Evolutionary conservation across 2,329 filamentous ascomycete genomes (phyloP).

Genomic region (Exophiala alcalophila): DNA sequence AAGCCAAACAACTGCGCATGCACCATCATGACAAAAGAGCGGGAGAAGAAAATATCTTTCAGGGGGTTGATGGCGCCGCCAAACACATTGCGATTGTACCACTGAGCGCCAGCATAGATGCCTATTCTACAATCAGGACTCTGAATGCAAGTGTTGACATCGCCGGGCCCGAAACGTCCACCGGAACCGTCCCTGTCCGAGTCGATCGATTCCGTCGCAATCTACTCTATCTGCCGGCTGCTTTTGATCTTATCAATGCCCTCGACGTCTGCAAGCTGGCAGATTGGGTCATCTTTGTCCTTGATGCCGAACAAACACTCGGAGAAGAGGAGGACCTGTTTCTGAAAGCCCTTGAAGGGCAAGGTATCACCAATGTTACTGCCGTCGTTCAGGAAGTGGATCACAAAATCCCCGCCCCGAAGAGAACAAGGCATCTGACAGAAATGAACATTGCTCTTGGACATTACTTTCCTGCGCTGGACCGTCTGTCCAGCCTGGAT

Average conservation of each 20-base stretch:
- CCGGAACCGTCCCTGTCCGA: constrained; percentile 61
- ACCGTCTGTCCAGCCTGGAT: constrained; percentile 86
- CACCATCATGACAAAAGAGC: constrained; percentile 80
- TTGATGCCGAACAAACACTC: constrained; percentile 79
- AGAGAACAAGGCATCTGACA: constrained; percentile 68
- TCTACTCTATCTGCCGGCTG: constrained; percentile 75
- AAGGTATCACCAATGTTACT: constrained; percentile 90
- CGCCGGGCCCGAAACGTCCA: constrained; percentile 59
- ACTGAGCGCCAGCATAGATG: constrained; percentile 70
- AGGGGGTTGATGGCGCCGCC: constrained; percentile 81
- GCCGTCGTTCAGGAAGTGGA: constrained; percentile 79
- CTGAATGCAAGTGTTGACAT: constrained; percentile 80
- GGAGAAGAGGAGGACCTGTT: constrained; percentile 82
- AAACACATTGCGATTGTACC: constrained; percentile 86
- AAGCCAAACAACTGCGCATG: constrained; percentile 84
- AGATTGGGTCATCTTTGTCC: constrained; percentile 83
- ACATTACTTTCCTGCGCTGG: constrained; percentile 89
- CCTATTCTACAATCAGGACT: constrained; percentile 62
- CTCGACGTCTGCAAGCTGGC: constrained; percentile 83
- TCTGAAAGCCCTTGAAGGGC: constrained; percentile 81
- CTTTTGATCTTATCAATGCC: constrained; percentile 70
- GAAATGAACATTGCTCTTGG: constrained; percentile 90
- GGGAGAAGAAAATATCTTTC: constrained; percentile 75
- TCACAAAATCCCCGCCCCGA: constrained; percentile 74
- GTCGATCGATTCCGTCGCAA: constrained; percentile 95